A percentile compares a stretch with the other conserved stretches of the same genome.
These are phyloP conservation scores for Pythium vanterpoolii DNA, from an alignment of 352 stramenopile genomes.

Conservation along the genomic window DNA sequence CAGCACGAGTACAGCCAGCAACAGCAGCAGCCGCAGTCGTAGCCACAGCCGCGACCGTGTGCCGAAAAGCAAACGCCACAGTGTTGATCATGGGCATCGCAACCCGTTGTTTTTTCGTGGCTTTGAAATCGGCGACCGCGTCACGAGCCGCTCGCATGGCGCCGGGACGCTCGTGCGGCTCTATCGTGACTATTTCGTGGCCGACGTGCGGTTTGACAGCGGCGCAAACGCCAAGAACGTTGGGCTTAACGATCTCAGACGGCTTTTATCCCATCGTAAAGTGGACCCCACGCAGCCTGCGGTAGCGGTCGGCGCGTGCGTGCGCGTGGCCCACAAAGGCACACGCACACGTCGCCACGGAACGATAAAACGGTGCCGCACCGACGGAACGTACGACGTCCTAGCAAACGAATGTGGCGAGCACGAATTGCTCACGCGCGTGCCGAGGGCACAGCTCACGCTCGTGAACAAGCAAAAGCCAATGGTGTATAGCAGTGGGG, in stretches of 20 bases:
- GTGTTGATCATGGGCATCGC: no score
- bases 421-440: conserved; percentile 36
- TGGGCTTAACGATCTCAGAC: conserved; percentile 37
- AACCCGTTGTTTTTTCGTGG: conserved; percentile 20
- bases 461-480: conserved; percentile 28
- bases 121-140: conserved; percentile 53
- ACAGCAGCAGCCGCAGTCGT: not conserved
- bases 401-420: conserved; percentile 44
- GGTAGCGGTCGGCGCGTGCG: conserved; percentile 26
- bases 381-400: conserved; percentile 63
- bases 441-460: conserved; percentile 28
- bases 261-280: not conserved
- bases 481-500: conserved; percentile 33
- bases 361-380: conserved; percentile 48
- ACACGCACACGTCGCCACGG: conserved; percentile 45
- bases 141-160: conserved; percentile 32
- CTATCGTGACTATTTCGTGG: conserved; percentile 66
- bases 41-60: not conserved
- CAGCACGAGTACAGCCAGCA: conserved; percentile 16
- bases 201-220: conserved; percentile 65
- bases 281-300: not conserved
- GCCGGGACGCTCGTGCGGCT: conserved; percentile 56
- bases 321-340: conserved; percentile 44
- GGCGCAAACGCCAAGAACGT: conserved; percentile 57
- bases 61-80: no score